Percentiles rank a stretch among this genome's conserved stretches.
phyloP scores from a whole-genome alignment of 176 grass and related monocot genomes.

The Cenchrus americanus region DNA sequence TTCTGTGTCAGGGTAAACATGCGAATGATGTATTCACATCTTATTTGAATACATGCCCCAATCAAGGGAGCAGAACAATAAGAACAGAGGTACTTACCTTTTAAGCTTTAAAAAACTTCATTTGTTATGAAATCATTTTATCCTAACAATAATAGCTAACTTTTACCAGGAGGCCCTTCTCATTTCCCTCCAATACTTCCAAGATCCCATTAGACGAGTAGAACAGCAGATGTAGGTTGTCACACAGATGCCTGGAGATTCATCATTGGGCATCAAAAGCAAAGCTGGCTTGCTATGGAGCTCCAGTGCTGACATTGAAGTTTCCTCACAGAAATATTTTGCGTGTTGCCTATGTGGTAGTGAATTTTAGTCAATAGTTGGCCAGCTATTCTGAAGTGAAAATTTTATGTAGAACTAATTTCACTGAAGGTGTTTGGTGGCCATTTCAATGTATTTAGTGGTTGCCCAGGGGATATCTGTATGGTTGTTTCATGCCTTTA shows the following conservation, averaged over 20 bases:
- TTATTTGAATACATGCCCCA: constrained; percentile 94
- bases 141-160: constrained; percentile 22
- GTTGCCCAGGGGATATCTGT: not conserved
- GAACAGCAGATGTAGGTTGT: constrained; percentile 27
- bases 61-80: constrained; percentile 98
- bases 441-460: not conserved
- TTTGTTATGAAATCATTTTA: constrained; percentile 28
- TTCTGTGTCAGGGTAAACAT: constrained; percentile 62
- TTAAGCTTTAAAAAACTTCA: not conserved
- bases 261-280: not conserved
- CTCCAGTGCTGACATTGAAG: not conserved
- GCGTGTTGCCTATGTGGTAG: not conserved
- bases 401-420: not conserved
- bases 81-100: constrained; percentile 86
- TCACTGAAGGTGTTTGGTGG: not conserved
- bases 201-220: constrained; percentile 73
- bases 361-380: not conserved
- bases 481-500: not conserved
- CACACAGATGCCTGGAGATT: not conserved
- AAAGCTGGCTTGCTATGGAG: not conserved
- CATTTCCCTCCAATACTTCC: constrained; percentile 85
- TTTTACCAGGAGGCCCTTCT: constrained; percentile 87
- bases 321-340: not conserved
- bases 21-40: constrained; percentile 70
- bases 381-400: not conserved